Base-by-base conservation (phyloP, 2,329 filamentous ascomycete species). In the Chlorencoelia australis region DNA sequence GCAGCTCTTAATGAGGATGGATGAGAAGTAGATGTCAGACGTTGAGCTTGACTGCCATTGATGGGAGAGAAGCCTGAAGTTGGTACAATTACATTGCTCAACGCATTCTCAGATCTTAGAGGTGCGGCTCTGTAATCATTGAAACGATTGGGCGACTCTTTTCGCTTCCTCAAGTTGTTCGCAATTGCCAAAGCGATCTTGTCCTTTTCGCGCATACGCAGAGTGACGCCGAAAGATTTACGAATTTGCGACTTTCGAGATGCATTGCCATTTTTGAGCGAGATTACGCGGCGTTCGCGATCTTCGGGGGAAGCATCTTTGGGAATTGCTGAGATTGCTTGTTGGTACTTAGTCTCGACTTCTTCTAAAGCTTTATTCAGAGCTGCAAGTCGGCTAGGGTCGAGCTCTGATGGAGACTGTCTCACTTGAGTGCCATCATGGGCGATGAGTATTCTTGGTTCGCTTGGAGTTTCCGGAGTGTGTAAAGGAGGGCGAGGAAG, bases 181-280 rank as follows among this genome's bases (percentile, higher is more conserved):
- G 10, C 19, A 25, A n/a, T 4, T 11, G 6, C 10, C 10, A 17
- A 24, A 15, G 41, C 41, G 11, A 35, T 26, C 43, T 53, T 55
- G 15, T 55, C 51, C 20, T 43, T 48, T 7, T 53, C 44, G 8
- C 51, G 35, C 36, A 54, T 35, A 5, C 52, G 42, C n/a, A 55
- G 34, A 28, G 40, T 52, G 3, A 55, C 52, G 18, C 49, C 49
- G 38, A 47, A 47, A 2, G 35, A 31, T 35, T 46, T 48, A 4
- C 52, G 43, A 19, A 53, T 52, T 13, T 51, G 47, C 22, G 43
- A 47, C 32, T 53, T 52, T 17, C 42, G 46, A 3, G 52, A 51
- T 7, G 50, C 45, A 24, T 45, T 45, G 7, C 42, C 47, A 39
- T 54, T 54, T 9, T 48, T 54, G 4, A 48, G 28, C 7, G 50